Percentiles rank a stretch among this genome's conserved stretches.
Conservation (phyloP, 1,284 basidiomycete genomes). For the Irpex sp. region DNA sequence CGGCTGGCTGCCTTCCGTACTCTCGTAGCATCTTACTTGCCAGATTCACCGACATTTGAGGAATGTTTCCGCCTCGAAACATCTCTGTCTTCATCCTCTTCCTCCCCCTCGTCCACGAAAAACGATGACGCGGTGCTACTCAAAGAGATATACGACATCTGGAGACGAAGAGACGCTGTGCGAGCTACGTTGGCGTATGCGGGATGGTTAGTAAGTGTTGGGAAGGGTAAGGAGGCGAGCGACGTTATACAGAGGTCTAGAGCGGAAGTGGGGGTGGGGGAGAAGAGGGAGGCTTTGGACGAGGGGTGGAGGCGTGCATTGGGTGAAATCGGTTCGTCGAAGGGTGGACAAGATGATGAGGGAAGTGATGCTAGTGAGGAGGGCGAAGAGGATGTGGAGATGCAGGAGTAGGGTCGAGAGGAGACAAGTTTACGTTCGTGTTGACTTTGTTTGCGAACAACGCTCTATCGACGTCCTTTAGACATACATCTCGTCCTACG, state of each 20-base stretch:
- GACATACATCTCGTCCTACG: no score
- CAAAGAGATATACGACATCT: conserved; percentile 36
- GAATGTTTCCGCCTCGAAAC: conserved; percentile 28
- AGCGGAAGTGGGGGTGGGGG: conserved; percentile 18
- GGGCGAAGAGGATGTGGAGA: conserved; percentile 2
- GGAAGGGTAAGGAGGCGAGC: conserved; percentile 34
- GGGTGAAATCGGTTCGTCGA: conserved; percentile 7
- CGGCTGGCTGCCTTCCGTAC: conserved; percentile 36
- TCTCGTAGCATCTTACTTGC: conserved; percentile 39
- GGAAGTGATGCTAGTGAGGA: neutral
- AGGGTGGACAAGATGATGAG: neutral
- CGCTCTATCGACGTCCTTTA: no score
- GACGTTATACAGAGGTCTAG: conserved; percentile 29
- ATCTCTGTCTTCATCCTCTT: neutral
- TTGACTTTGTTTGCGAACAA: no score
- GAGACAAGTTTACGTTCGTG: neutral
- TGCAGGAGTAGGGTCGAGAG: conserved; percentile 1
- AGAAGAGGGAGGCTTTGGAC: conserved; percentile 24
- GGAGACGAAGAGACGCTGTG: conserved; percentile 36
- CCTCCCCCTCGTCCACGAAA: neutral
- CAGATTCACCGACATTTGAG: conserved; percentile 42
- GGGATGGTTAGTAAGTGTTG: conserved; percentile 39
- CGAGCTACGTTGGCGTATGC: conserved; percentile 44
- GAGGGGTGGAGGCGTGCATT: conserved; percentile 24
- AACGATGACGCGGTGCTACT: conserved; percentile 29